Percentiles rank a stretch among this genome's conserved stretches.
Evolutionary conservation across 2,329 filamentous ascomycete genomes (phyloP).

Genomic region (Penicillium sp.): DNA sequence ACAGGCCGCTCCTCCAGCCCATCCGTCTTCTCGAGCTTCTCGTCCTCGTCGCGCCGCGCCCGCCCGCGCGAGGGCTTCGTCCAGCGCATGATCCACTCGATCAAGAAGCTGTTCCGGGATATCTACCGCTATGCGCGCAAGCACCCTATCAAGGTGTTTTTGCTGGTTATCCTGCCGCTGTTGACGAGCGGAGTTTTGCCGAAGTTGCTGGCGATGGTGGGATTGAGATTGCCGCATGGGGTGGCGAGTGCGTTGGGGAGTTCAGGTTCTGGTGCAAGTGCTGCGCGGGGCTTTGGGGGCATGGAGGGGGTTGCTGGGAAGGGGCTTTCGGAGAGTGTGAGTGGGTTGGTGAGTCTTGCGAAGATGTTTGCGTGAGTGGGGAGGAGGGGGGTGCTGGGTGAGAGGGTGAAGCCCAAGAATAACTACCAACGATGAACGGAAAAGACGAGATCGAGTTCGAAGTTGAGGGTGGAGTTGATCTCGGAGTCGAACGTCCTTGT

Average conservation of each 20-base stretch:
- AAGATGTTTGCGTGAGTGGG: slow-evolving; percentile 38
- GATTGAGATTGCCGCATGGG: slow-evolving; percentile 69
- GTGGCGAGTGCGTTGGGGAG: slow-evolving; percentile 49
- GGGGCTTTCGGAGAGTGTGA: slow-evolving; percentile 36
- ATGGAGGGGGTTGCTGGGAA: slow-evolving; percentile 22
- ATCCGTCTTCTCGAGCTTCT: slow-evolving; percentile 60
- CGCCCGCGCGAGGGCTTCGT: slow-evolving; percentile 77
- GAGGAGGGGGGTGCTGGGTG: not conserved
- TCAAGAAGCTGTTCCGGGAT: slow-evolving; percentile 77
- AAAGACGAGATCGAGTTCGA: not conserved
- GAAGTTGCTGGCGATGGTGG: slow-evolving; percentile 75
- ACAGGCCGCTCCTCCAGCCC: slow-evolving; percentile 36
- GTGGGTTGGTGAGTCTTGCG: slow-evolving; percentile 36
- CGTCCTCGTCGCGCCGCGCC: slow-evolving; percentile 74
- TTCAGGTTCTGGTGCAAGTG: slow-evolving; percentile 14
- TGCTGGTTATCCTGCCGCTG: slow-evolving; percentile 83
- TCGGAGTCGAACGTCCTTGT: not conserved
- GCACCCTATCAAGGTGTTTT: slow-evolving; percentile 84
- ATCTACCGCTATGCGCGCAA: slow-evolving; percentile 78
- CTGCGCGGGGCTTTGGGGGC: slow-evolving; percentile 16
- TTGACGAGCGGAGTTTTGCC: slow-evolving; percentile 80
- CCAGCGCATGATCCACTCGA: slow-evolving; percentile 69
- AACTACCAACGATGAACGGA: not conserved
- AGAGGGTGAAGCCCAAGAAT: not conserved
- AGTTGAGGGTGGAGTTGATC: not conserved